Conservation (phyloP, 208 protist species). For the Trichomonas vaginalis region DNA sequence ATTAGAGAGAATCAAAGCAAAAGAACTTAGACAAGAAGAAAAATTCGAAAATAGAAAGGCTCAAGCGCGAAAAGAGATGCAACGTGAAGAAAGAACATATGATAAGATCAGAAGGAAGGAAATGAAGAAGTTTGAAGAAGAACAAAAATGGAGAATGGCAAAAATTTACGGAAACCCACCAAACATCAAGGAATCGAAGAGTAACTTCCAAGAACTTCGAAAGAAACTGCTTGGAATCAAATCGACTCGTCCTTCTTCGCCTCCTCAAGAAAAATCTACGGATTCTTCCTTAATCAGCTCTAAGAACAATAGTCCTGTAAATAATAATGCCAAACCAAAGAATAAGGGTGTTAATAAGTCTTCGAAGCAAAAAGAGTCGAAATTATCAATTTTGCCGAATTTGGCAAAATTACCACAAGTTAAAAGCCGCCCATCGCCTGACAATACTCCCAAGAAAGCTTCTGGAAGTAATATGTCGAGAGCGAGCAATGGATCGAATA, state of each 20-base stretch:
- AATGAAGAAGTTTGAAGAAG: not conserved
- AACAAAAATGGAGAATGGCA: not conserved
- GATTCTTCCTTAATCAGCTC: too few species aligned
- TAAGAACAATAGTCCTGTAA: too few species aligned
- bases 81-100: not conserved
- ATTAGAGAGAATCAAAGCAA: not conserved
- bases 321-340: not conserved
- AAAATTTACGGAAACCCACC: not conserved
- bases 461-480: not conserved
- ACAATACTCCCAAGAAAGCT: not conserved
- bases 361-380: not conserved
- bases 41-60: not conserved
- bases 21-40: not conserved
- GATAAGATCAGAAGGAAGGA: not conserved
- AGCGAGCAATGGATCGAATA: not conserved
- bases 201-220: not conserved
- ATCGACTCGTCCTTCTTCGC: not conserved
- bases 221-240: not conserved
- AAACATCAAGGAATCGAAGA: not conserved
- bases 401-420: not conserved
- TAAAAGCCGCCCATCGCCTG: not conserved
- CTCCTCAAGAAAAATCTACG: not conserved
- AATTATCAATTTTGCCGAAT: not conserved
- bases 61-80: not conserved
- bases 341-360: not conserved